phyloP scores from a whole-genome alignment of 495 filamentous ascomycete species.

The Penicillium riverlandense region DNA sequence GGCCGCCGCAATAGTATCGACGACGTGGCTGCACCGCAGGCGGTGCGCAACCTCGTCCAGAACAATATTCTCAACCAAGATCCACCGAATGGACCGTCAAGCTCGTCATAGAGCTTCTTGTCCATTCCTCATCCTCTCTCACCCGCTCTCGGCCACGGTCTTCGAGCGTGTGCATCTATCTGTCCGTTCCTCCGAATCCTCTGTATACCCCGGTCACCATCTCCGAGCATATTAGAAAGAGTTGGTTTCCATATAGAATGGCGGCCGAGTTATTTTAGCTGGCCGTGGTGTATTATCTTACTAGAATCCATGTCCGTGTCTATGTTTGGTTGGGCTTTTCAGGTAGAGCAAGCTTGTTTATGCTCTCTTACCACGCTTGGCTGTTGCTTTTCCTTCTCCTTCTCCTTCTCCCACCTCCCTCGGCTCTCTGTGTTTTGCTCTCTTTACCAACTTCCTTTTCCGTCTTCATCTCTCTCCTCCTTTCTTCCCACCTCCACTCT shows the following conservation, averaged over 20 bases:
- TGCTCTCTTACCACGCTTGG: too few species aligned
- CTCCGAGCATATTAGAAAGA: background rate
- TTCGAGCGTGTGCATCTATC: too few species aligned
- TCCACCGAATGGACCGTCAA: slow-evolving; percentile 8
- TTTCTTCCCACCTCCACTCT: background rate
- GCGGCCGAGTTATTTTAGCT: background rate
- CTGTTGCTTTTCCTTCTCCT: too few species aligned
- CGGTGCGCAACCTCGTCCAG: slow-evolving; percentile 19
- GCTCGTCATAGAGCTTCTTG: slow-evolving; percentile 2
- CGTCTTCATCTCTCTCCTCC: too few species aligned
- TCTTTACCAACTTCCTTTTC: too few species aligned
- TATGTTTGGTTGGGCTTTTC: too few species aligned
- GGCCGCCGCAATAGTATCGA: slow-evolving; percentile 72
- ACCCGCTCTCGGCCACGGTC: background rate
- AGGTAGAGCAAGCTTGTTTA: too few species aligned
- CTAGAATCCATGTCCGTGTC: too few species aligned
- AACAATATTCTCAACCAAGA: slow-evolving; percentile 7
- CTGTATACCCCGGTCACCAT: background rate
- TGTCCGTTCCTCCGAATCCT: too few species aligned
- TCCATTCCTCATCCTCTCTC: background rate
- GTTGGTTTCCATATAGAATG: slow-evolving; percentile 5
- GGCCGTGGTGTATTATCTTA: too few species aligned
- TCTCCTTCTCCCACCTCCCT: too few species aligned
- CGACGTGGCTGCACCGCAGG: slow-evolving; percentile 27
- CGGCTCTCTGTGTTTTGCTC: too few species aligned